These are phyloP conservation scores for Naganishia cerealis DNA, from an alignment of 1,284 basidiomycete species.

Conservation along the genomic window DNA sequence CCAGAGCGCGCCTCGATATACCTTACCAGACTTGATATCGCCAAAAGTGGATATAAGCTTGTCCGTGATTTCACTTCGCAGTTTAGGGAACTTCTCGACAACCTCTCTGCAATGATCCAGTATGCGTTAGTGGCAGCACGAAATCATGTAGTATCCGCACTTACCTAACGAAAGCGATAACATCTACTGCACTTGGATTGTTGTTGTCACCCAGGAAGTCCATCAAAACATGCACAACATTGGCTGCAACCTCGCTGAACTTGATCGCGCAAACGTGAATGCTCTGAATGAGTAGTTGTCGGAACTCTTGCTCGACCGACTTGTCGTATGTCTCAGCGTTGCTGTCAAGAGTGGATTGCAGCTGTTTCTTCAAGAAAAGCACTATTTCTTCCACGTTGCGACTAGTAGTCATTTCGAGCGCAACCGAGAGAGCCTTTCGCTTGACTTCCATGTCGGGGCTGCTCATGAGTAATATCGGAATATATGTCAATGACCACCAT, in stretches of 20 bases:
- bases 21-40: constrained; percentile 95
- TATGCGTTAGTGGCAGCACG: neutral
- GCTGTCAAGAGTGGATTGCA: constrained; percentile 84
- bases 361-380: constrained; percentile 93
- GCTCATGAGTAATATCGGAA: constrained; percentile 11
- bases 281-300: constrained; percentile 93
- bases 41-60: constrained; percentile 80
- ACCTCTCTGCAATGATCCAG: constrained; percentile 66
- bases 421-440: constrained; percentile 84
- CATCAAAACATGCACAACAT: constrained; percentile 95
- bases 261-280: constrained; percentile 96
- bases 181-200: constrained; percentile 92
- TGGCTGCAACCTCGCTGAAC: constrained; percentile 96
- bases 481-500: neutral
- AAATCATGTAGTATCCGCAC: constrained; percentile 36
- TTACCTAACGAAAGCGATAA: constrained; percentile 88
- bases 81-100: constrained; percentile 92
- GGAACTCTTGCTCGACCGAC: constrained; percentile 78
- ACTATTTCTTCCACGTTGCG: constrained; percentile 98
- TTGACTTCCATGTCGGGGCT: constrained; percentile 97
- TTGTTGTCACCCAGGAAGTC: constrained; percentile 96
- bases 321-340: constrained; percentile 65
- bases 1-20: constrained; percentile 95
- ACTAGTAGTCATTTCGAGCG: constrained; percentile 89
- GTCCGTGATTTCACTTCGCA: constrained; percentile 80